Conservation (phyloP, 2,329 filamentous ascomycete genomes). For the Sporothrix schenckii region DNA sequence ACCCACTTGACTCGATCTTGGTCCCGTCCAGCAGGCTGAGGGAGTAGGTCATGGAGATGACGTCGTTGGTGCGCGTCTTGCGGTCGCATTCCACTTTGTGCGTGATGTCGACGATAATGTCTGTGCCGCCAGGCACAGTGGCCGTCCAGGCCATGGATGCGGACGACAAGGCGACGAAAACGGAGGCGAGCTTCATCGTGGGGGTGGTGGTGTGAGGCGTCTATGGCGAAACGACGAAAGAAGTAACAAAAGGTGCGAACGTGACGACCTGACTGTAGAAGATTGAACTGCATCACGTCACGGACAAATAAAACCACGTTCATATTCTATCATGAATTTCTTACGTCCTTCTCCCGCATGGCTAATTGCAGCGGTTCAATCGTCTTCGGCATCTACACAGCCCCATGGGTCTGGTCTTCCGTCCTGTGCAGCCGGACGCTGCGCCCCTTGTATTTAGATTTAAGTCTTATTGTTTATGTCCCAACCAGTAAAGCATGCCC, state of each 20-base stretch:
- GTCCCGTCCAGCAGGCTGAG: constrained; percentile 14
- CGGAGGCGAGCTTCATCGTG: background rate
- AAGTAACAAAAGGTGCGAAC: background rate
- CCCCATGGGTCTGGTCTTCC: background rate
- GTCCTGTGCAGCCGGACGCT: background rate
- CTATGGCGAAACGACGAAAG: background rate
- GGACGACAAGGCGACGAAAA: background rate
- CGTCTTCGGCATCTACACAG: background rate
- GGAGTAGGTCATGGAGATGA: constrained; percentile 24
- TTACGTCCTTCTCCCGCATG: background rate
- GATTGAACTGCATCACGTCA: no score
- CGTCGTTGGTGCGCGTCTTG: constrained; percentile 10
- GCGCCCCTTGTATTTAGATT: background rate
- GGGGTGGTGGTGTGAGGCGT: no score
- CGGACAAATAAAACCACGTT: no score
- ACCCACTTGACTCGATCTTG: constrained; percentile 22
- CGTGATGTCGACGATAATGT: constrained; percentile 9
- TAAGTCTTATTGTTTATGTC: no score
- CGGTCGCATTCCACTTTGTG: constrained; percentile 7
- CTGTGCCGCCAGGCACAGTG: background rate
- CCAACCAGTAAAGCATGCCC: no score
- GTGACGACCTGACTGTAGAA: background rate
- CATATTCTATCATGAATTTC: no score
- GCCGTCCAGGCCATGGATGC: background rate
- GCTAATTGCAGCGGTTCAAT: constrained; percentile 2